Base-by-base conservation (phyloP, 495 filamentous ascomycete genomes). In the Xylaria castorea region DNA sequence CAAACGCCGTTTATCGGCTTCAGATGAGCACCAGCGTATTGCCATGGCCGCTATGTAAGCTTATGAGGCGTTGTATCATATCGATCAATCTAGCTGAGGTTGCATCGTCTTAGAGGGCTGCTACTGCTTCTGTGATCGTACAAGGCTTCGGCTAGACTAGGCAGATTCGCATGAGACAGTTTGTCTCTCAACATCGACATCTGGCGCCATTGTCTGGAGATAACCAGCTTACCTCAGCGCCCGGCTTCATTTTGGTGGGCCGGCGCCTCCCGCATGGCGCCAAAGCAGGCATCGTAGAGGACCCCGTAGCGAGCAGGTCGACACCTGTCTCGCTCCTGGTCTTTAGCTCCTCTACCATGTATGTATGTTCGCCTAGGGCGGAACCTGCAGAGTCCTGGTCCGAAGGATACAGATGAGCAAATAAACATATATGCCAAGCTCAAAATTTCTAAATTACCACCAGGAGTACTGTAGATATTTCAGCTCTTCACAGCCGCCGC, bases 1-100 rank as follows among this genome's bases (percentile, higher is more conserved):
- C 42, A 27, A 40, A 42, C 48, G 44, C 66, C 50, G 66, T 50
- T 68, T 57, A 55, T 42, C 34, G 34, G 50, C 22, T n/a, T 40
- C 36, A 18, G 36, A n/a, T 20, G 50, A 55, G 65, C 20, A 16
- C 46, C 48, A 57, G 27, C n/a, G 22, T 30, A 44, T 12, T 30
- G n/a, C 36, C 65, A 34, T 67, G 32, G 11, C 20, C 20, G 30
- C n/a, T 9, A 38, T 67, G 48, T 68, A 25, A 68, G 66, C 50
- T 57, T 57, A 57, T 44, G 50, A 68, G 50, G 66, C 66, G 50
- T 57, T 5, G 36, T 68, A 57, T 68, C 36, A 22, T 68, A 32
- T 20, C 20, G 30, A 53, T 51, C 8, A 67, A 25, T 27, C 46
- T 20, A 1, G 27, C 62, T 18, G 20, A n/a, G 44, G 18, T 67